A percentile compares a stretch with the other conserved stretches of the same genome.
phyloP scores from a whole-genome alignment of 2,329 filamentous ascomycete genomes.

The Graphilbum ipis-grandicollis region DNA sequence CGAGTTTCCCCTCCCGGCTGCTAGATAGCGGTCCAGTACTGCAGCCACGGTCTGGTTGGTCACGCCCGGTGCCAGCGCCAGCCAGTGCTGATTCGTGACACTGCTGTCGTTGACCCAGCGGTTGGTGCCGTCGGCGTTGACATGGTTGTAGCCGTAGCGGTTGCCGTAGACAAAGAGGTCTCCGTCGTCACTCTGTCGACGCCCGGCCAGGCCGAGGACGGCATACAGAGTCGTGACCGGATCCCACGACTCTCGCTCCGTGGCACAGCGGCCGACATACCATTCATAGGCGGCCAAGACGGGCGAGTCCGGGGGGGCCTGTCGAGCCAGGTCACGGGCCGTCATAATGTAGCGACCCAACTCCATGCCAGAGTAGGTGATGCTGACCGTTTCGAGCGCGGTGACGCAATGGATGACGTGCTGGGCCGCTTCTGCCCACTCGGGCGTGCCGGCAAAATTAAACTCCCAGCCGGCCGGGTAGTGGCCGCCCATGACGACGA shows the following conservation, averaged over 20 bases:
- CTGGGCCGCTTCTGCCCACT: conserved; percentile 12
- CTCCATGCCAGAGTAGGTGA: conserved; percentile 26
- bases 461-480: conserved; percentile 29
- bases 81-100: not conserved
- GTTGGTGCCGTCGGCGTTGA: conserved; percentile 22
- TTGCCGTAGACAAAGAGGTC: conserved; percentile 20
- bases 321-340: conserved; percentile 13
- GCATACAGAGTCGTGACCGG: conserved; percentile 23
- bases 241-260: conserved; percentile 21
- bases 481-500: conserved; percentile 33
- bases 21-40: not conserved
- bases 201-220: conserved; percentile 15
- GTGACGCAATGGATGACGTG: conserved; percentile 24
- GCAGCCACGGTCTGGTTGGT: not conserved
- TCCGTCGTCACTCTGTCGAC: not conserved
- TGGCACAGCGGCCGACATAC: conserved; percentile 14
- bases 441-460: conserved; percentile 27
- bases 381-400: conserved; percentile 18
- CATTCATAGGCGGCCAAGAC: conserved; percentile 21
- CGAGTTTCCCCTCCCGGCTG: not conserved
- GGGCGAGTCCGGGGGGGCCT: conserved; percentile 17
- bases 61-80: not conserved
- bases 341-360: conserved; percentile 23
- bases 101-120: conserved; percentile 20
- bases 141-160: conserved; percentile 21